phyloP scores from a whole-genome alignment of 495 filamentous ascomycete genomes.

The Penicillium argentinense region DNA sequence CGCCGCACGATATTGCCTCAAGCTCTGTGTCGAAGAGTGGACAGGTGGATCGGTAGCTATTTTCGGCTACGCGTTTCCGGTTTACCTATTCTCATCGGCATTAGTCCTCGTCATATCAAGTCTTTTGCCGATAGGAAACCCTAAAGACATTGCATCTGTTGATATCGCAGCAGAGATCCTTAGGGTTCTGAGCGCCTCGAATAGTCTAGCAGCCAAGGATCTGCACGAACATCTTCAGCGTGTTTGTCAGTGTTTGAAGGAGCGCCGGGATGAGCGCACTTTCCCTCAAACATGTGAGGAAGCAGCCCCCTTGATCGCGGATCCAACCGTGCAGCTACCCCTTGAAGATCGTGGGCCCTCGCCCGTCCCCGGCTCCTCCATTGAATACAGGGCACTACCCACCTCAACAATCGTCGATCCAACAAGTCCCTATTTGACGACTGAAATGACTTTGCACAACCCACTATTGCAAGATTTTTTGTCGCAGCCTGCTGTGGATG shows the following conservation, averaged over 20 bases:
- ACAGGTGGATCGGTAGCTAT: conserved; percentile 35
- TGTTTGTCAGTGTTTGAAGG: conserved; percentile 25
- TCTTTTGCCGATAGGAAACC: conserved; percentile 27
- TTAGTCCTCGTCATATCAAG: conserved; percentile 36
- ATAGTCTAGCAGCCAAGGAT: conserved; percentile 33
- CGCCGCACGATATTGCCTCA: conserved; percentile 35
- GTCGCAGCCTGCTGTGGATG: conserved; percentile 29
- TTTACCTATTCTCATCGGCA: conserved; percentile 39
- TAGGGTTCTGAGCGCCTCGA: conserved; percentile 29
- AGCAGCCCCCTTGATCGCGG: background rate
- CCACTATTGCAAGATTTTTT: conserved; percentile 40
- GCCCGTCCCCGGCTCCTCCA: background rate
- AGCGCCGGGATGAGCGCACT: background rate
- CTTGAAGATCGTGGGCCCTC: background rate
- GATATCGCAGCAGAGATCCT: conserved; percentile 36
- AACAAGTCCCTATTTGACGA: conserved; percentile 24
- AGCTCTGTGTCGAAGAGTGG: conserved; percentile 39
- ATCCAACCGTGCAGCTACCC: background rate
- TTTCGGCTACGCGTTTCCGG: conserved; percentile 38
- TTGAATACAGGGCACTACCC: background rate
- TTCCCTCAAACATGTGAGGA: background rate
- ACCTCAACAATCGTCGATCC: background rate
- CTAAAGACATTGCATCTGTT: conserved; percentile 27
- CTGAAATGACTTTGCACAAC: conserved; percentile 37
- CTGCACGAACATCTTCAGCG: conserved; percentile 30